These are phyloP conservation scores for Malus sieversii DNA, from an alignment of 306 rosid genomes.

Conservation along the genomic window DNA sequence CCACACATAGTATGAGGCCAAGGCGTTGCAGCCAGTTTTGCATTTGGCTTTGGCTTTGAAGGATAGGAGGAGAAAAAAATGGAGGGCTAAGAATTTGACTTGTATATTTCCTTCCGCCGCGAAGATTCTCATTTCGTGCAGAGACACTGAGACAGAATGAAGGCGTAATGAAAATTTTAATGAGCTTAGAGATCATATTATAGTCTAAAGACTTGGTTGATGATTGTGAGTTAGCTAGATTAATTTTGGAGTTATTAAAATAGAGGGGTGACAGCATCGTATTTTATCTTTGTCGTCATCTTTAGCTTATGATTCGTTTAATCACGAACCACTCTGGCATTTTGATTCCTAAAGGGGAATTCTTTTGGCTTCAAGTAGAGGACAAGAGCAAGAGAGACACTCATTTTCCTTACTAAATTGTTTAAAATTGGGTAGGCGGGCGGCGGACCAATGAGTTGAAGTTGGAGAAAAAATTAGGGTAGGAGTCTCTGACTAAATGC, in stretches of 20 bases:
- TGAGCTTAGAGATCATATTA: background rate
- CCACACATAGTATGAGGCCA: constrained; percentile 44
- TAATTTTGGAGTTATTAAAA: background rate
- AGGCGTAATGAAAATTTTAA: background rate
- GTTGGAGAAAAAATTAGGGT: background rate
- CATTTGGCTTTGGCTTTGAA: constrained; percentile 35
- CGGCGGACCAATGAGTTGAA: background rate
- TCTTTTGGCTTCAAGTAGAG: background rate
- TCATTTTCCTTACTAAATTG: background rate
- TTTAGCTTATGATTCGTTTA: constrained; percentile 7
- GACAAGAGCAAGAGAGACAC: background rate
- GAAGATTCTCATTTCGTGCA: constrained; percentile 24
- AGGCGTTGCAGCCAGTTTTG: constrained; percentile 38
- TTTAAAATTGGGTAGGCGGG: background rate
- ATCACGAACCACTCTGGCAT: constrained; percentile 7
- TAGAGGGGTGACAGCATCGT: background rate
- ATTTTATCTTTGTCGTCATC: constrained; percentile 12
- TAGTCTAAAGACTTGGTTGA: background rate
- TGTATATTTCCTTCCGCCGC: background rate
- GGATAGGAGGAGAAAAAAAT: constrained; percentile 1
- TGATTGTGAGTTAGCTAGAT: background rate
- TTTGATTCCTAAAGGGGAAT: background rate
- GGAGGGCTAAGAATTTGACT: background rate
- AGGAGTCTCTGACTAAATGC: background rate
- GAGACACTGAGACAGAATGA: background rate